These are phyloP conservation scores for Globisporangium viniferum DNA, from an alignment of 352 stramenopile species.

Conservation along the genomic window DNA sequence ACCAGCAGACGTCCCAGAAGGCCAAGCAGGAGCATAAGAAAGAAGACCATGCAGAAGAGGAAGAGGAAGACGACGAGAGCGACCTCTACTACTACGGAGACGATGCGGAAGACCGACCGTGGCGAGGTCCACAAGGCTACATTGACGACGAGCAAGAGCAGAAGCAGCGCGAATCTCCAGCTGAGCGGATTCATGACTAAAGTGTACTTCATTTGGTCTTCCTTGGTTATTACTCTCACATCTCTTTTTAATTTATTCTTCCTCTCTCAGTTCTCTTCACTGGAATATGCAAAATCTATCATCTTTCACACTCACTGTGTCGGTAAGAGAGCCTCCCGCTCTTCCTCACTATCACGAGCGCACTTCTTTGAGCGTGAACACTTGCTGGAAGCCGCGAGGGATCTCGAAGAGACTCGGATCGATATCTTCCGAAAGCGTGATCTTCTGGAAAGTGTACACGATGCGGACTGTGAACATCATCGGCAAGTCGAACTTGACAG, in stretches of 20 bases:
- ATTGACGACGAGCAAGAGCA: constrained; percentile 3
- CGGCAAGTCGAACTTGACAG: constrained; percentile 76
- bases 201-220: neutral
- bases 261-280: neutral
- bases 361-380: constrained; percentile 58
- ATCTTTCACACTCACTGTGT: neutral
- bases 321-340: neutral
- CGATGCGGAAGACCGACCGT: constrained; percentile 3
- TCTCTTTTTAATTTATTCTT: constrained; percentile 6
- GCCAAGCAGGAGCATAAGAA: neutral
- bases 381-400: constrained; percentile 45
- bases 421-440: constrained; percentile 46
- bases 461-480: constrained; percentile 81
- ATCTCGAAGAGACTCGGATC: constrained; percentile 56
- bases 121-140: neutral
- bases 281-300: neutral
- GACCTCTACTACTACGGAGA: constrained; percentile 7
- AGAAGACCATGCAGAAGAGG: neutral
- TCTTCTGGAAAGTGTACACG: constrained; percentile 82
- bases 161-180: neutral
- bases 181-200: neutral
- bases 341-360: constrained; percentile 9
- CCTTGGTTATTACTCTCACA: neutral
- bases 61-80: constrained; percentile 9
- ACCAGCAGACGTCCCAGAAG: neutral